phyloP scores from a whole-genome alignment of 1,284 basidiomycete species.

The Austroboletus novae-zelandiae region DNA sequence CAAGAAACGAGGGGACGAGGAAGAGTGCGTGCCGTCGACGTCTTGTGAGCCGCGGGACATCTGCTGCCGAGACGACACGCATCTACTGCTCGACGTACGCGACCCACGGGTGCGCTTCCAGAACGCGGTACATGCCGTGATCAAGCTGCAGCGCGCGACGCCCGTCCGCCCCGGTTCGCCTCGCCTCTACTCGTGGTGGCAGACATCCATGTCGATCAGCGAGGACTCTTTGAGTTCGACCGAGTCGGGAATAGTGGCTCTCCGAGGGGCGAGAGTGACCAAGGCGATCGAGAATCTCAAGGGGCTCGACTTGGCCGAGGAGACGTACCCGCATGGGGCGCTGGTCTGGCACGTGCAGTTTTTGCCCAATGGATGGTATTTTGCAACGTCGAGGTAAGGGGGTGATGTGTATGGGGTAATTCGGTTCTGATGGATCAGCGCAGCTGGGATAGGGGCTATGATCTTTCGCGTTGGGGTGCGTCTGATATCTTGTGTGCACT shows the following conservation, averaged over 20 bases:
- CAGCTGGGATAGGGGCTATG: slow-evolving; percentile 72
- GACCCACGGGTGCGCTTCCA: slow-evolving; percentile 20
- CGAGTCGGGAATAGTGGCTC: slow-evolving; percentile 37
- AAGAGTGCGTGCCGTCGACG: background rate
- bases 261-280: slow-evolving; percentile 52
- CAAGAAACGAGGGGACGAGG: background rate
- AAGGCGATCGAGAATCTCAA: slow-evolving; percentile 56
- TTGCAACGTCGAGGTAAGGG: slow-evolving; percentile 37
- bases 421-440: too few species aligned
- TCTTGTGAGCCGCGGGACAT: too few species aligned
- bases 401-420: background rate
- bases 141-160: slow-evolving; percentile 30
- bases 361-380: slow-evolving; percentile 36
- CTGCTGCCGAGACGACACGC: slow-evolving; percentile 5
- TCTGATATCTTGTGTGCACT: background rate
- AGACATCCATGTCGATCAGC: slow-evolving; percentile 14
- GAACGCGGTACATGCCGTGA: slow-evolving; percentile 31
- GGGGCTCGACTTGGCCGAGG: slow-evolving; percentile 53
- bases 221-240: slow-evolving; percentile 33
- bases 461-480: slow-evolving; percentile 69
- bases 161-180: slow-evolving; percentile 19
- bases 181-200: slow-evolving; percentile 30
- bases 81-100: slow-evolving; percentile 21
- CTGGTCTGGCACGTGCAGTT: slow-evolving; percentile 39
- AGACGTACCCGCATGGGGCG: slow-evolving; percentile 34